These are phyloP conservation scores for Pestalotiopsis sp. DNA, from an alignment of 2,329 filamentous ascomycete species.

Conservation along the genomic window DNA sequence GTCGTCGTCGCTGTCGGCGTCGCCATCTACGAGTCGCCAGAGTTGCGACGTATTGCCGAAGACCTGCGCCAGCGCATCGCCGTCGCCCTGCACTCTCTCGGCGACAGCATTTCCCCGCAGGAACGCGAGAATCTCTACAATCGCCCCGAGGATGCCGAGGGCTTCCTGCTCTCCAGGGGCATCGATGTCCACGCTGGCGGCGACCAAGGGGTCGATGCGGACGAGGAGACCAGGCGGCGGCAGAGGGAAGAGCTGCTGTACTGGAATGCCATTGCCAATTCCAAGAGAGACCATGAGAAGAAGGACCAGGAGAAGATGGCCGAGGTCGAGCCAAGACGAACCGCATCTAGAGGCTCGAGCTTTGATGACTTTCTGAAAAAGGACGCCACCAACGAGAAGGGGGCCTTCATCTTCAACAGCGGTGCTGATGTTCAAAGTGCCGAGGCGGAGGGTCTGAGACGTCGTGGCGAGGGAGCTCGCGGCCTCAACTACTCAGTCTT, in stretches of 20 bases:
- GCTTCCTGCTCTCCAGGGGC: constrained; percentile 58
- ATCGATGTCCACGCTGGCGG: constrained; percentile 25
- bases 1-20: constrained; percentile 61
- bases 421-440: constrained; percentile 46
- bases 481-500: constrained; percentile 50
- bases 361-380: constrained; percentile 64
- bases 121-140: constrained; percentile 61
- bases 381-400: constrained; percentile 54
- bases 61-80: constrained; percentile 65
- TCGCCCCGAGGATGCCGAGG: constrained; percentile 67
- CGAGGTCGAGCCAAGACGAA: constrained; percentile 21
- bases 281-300: constrained; percentile 32
- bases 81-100: constrained; percentile 60
- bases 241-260: constrained; percentile 68
- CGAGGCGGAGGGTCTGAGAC: constrained; percentile 47
- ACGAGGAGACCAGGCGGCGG: constrained; percentile 61
- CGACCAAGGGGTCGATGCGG: constrained; percentile 58
- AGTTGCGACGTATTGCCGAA: constrained; percentile 63
- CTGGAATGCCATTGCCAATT: constrained; percentile 60
- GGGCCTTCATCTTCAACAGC: constrained; percentile 61
- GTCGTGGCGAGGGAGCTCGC: constrained; percentile 50
- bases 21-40: constrained; percentile 66
- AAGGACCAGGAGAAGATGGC: constrained; percentile 28
- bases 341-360: constrained; percentile 39
- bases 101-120: constrained; percentile 57